Evolutionary conservation across 495 filamentous ascomycete species (phyloP).

Genomic region (Penicillium cataractarum): DNA sequence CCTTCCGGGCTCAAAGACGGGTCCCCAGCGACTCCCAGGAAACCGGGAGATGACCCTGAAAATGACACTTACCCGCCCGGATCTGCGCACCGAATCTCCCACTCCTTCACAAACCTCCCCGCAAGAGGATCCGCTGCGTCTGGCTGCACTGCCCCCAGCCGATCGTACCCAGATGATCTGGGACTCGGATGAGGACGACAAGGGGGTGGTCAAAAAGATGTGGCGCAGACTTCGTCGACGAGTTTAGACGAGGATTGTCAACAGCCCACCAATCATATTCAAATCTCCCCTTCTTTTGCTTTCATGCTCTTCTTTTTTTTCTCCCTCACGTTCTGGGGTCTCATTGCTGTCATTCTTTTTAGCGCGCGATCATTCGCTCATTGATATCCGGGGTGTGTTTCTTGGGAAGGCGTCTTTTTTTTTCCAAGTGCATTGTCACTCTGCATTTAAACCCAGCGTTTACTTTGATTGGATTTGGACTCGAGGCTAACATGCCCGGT

Average conservation of each 20-base stretch:
- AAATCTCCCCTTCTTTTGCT: constrained; percentile 7
- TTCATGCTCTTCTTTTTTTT: constrained; percentile 5
- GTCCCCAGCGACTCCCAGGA: constrained; percentile 26
- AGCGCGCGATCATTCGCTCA: constrained; percentile 12
- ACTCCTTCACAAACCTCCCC: constrained; percentile 50
- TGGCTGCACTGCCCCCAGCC: constrained; percentile 54
- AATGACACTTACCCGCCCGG: constrained; percentile 91
- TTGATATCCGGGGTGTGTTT: constrained; percentile 11
- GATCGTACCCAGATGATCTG: constrained; percentile 50
- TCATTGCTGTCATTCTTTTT: constrained; percentile 20
- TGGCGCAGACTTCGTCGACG: constrained; percentile 52
- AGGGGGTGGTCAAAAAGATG: constrained; percentile 56
- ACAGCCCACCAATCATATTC: constrained; percentile 11
- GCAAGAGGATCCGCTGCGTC: constrained; percentile 59
- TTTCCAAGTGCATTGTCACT: neutral
- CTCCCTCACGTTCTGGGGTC: neutral
- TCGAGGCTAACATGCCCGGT: neutral
- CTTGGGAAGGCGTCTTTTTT: constrained; percentile 4
- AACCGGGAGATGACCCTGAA: constrained; percentile 88
- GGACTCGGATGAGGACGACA: constrained; percentile 46
- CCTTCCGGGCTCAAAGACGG: constrained; percentile 22
- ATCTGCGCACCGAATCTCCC: constrained; percentile 71
- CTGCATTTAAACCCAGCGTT: constrained; percentile 19
- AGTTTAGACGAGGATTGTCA: constrained; percentile 34
- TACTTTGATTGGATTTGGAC: constrained; percentile 2